Evolutionary conservation across 345 rosid species (phyloP), one percentile per base, ranked within the genome.

Genomic region (Microthlaspi erraticum): DNA sequence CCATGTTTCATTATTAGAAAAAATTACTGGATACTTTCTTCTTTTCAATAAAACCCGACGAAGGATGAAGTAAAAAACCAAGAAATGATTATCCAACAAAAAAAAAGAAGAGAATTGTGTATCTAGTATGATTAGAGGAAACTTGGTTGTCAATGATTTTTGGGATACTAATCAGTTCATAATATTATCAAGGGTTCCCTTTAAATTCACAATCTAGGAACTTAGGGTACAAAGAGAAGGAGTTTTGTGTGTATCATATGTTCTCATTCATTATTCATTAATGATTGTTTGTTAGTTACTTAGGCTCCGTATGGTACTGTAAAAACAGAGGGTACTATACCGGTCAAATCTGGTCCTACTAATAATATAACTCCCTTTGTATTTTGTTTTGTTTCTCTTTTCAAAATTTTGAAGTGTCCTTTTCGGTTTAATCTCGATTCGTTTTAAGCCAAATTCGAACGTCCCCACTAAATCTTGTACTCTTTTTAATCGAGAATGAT

Each of bases 301-400:
- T 23, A 32, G 46, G 34, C 44, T 73, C 65, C 34, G 65, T 45
- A 46, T 53, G 19, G 29, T 18, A 57, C 45, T 38, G 57, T 56
- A 45, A 53, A 64, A 73, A 32, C 72, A 66, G 66, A 32, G 55
- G 59, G 78, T 74, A 66, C 78, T 50, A 66, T 74, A 74, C 73
- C 62, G 62, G 67, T 74, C 68, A 57, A 65, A 38, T 65, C 72
- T 55, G 32, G 72, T 66, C 72, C 54, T 66, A 66, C 78, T 65
- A 50, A 18, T 19, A 5, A 37, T 46, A 36, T 18, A 39, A 29
- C 60, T 16, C 56, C 48, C 55, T 34, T 44, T 44, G 54, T 38
- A 56, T 50, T 37, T 32, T 31, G 6, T 43, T 14, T 8, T 43
- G 45, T 49, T 63, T 45, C 10, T 44, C 52, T 7, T 34, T 34